Evolutionary conservation across 495 filamentous ascomycete genomes (phyloP).

Genomic region (Podospora pseudocomata): DNA sequence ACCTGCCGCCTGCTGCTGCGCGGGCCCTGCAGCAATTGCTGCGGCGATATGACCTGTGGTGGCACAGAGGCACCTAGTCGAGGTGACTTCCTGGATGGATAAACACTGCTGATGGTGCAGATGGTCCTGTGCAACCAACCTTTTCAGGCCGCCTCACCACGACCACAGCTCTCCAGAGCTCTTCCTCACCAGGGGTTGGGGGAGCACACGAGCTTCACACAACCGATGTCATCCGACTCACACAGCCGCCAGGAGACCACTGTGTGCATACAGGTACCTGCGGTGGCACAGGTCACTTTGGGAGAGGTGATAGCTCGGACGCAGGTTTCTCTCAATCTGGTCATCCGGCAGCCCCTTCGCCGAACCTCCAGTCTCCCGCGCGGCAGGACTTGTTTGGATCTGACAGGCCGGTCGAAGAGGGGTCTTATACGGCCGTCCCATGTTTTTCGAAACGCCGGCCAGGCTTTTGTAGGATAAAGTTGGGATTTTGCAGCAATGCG

Average conservation of each 20-base stretch:
- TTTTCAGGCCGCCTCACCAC: background rate
- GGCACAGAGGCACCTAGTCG: background rate
- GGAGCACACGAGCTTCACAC: background rate
- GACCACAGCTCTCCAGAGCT: background rate
- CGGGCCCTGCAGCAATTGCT: background rate
- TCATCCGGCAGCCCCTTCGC: background rate
- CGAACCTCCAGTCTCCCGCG: background rate
- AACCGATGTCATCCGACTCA: slow-evolving; percentile 5
- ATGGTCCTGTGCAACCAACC: background rate
- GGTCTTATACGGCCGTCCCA: background rate
- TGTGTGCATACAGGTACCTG: background rate
- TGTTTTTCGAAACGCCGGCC: background rate
- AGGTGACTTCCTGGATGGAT: background rate
- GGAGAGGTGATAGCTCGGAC: background rate
- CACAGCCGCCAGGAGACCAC: background rate
- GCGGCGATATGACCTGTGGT: background rate
- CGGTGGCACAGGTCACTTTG: background rate
- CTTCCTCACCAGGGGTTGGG: background rate
- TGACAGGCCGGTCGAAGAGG: background rate
- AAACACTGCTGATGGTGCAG: background rate
- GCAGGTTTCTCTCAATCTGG: slow-evolving; percentile 6
- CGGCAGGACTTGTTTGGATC: background rate
- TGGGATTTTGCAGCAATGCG: background rate
- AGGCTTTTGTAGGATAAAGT: background rate
- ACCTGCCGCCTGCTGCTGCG: background rate